Percentiles rank a stretch among this genome's conserved stretches.
Evolutionary conservation across 2,329 filamentous ascomycete species (phyloP).

Genomic region (Alternaria ethzedia): DNA sequence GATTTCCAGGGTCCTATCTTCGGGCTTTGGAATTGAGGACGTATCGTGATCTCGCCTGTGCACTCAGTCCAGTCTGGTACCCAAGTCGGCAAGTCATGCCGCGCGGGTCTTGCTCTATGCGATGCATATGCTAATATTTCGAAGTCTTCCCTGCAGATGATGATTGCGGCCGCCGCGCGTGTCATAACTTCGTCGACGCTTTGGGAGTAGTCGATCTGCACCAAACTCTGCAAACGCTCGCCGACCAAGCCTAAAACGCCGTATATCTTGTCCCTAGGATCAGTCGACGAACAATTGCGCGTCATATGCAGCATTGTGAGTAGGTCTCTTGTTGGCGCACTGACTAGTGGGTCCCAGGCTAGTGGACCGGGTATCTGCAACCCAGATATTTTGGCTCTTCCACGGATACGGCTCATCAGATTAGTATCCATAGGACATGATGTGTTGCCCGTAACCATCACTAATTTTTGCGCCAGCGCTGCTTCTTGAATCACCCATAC

Average conservation of each 20-base stretch:
- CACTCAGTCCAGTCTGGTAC: slow-evolving; percentile 15
- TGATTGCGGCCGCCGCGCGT: slow-evolving; percentile 13
- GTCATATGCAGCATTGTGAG: slow-evolving; percentile 14
- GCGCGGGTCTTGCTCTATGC: neutral
- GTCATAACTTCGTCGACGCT: slow-evolving; percentile 16
- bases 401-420: slow-evolving; percentile 16
- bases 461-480: slow-evolving; percentile 15
- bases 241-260: slow-evolving; percentile 13
- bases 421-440: slow-evolving; percentile 6
- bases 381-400: slow-evolving; percentile 12
- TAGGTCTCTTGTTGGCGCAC: slow-evolving; percentile 15
- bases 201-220: slow-evolving; percentile 17
- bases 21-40: slow-evolving; percentile 8
- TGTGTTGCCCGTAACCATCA: slow-evolving; percentile 15
- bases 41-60: slow-evolving; percentile 1
- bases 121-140: slow-evolving; percentile 15
- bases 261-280: slow-evolving; percentile 19
- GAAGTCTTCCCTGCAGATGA: slow-evolving; percentile 15
- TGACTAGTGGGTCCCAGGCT: slow-evolving; percentile 19
- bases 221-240: slow-evolving; percentile 14
- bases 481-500: slow-evolving; percentile 30
- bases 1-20: slow-evolving; percentile 17
- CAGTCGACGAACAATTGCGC: slow-evolving; percentile 13
- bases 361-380: slow-evolving; percentile 18
- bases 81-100: slow-evolving; percentile 11